Evolutionary conservation across 169 alveolate species (phyloP).

Genomic region (Eimeria brunetti): DNA sequence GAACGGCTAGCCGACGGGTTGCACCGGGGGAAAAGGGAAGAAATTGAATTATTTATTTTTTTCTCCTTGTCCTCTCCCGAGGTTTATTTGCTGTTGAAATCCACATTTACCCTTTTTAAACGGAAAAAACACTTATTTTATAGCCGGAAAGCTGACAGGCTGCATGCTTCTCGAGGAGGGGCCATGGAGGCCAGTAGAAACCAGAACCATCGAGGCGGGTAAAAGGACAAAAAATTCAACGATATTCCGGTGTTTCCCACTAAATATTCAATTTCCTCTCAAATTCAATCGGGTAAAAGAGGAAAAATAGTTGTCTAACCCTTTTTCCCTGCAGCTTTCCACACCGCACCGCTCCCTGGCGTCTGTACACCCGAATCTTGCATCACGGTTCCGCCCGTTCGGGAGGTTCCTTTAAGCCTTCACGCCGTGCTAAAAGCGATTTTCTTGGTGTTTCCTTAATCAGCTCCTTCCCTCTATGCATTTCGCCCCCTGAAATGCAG

Average conservation of each 20-base stretch:
- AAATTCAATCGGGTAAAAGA: not conserved
- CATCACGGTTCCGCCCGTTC: not conserved
- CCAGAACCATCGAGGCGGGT: not conserved
- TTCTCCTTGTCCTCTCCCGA: not conserved
- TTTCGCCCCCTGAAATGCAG: conserved; percentile 1
- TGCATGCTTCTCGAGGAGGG: not conserved
- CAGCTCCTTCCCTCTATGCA: not conserved
- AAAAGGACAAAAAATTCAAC: not conserved
- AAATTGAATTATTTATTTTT: not conserved
- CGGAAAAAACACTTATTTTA: not conserved
- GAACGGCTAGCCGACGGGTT: not conserved
- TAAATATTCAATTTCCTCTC: not conserved
- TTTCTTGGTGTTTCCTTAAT: not conserved
- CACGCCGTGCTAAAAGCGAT: too few relatives aligned
- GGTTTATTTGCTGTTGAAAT: not conserved
- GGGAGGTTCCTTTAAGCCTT: not conserved
- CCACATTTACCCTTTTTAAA: not conserved
- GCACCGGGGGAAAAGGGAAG: not conserved
- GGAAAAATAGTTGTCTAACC: not conserved
- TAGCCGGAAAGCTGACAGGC: not conserved
- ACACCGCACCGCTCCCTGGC: not conserved
- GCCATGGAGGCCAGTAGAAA: not conserved
- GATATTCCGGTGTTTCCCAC: not conserved
- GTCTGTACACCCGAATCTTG: not conserved
- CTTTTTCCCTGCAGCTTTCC: not conserved